Base-by-base conservation (phyloP, 768 basidiomycete species). In the Tubosaeta sp. region DNA sequence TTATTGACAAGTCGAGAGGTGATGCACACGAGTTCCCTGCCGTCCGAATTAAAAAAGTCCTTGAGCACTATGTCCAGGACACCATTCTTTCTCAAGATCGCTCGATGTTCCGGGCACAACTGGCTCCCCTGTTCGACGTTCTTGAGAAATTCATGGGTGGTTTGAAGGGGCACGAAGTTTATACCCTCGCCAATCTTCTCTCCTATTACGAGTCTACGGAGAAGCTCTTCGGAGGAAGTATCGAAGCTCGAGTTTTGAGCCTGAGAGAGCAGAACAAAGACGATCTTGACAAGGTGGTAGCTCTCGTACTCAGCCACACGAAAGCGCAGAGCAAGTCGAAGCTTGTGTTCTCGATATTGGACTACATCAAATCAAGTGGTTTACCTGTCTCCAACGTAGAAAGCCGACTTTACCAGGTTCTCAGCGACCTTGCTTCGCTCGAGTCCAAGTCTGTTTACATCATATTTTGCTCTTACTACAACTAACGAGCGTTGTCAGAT, bases 181-280 rank as follows among this genome's bases (percentile, higher is more conserved):
- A 80, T 49, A 82, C 82, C 6, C 79, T 96, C 52, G 90, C 93
- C 1, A 73, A 73, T 46, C 76, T 98, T 55, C 74, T 99, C 49
- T 81, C 76, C 34, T 79, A 81, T 45, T 98, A 96, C 64, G 86
- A 82, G 60, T 76, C 81, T 45, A 94, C 94, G 0, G 95, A 98
- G 72, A 88, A 85, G 65, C 71, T 97, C 13, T 99, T 99, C 62
- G 90, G 90, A 38, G 94, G 93, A 36, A 89, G 89, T 64, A 94
- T 96, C 56, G 94, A 97, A 70, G 87, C 91, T 44, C 84, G 94
- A 35, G 86, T 98, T 44, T 77, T 98, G 51, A 80, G 84, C 45
- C 81, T 99, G 35, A 82, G 96, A 48, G 96, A 98, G 46, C 86
- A 93, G 59, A 70, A 94, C 76, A 95, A 94, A 73, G 91, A 94